Percentiles rank a stretch among this genome's conserved stretches.
Conservation (phyloP, 129 eudicot species). For the Glebionis coronaria region DNA sequence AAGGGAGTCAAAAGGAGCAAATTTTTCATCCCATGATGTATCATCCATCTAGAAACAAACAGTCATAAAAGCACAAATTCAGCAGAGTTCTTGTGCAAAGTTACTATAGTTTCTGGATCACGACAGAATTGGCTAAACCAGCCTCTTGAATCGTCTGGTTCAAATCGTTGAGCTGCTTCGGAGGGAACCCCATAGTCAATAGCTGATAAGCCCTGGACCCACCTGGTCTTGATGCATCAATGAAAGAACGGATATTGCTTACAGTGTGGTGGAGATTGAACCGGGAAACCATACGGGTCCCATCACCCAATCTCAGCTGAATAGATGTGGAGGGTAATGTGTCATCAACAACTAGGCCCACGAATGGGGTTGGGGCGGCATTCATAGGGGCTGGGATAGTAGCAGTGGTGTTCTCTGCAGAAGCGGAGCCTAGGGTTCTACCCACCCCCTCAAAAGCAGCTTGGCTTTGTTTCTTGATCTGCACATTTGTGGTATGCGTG, state of each 20-base stretch:
- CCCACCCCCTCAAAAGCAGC: constrained; percentile 64
- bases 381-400: constrained; percentile 23
- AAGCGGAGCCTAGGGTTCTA: constrained; percentile 55
- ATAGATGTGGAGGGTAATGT: constrained; percentile 74
- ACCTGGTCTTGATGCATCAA: constrained; percentile 80
- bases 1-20: constrained; percentile 16
- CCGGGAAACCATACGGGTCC: constrained; percentile 86
- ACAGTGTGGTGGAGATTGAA: constrained; percentile 76
- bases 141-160: constrained; percentile 87
- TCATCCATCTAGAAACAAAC: background rate
- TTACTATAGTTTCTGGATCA: constrained; percentile 75
- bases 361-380: constrained; percentile 55
- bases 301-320: constrained; percentile 84
- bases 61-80: constrained; percentile 12
- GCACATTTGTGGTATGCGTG: constrained; percentile 3
- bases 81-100: constrained; percentile 2
- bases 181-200: constrained; percentile 86
- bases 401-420: constrained; percentile 35
- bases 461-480: constrained; percentile 45
- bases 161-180: constrained; percentile 70
- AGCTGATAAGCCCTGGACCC: constrained; percentile 62
- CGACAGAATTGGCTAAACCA: constrained; percentile 83
- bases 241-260: constrained; percentile 67
- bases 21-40: background rate
- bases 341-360: constrained; percentile 63